These are phyloP conservation scores for Immersiporthe knoxdaviesiana DNA, from an alignment of 2,329 filamentous ascomycete genomes.

Conservation along the genomic window DNA sequence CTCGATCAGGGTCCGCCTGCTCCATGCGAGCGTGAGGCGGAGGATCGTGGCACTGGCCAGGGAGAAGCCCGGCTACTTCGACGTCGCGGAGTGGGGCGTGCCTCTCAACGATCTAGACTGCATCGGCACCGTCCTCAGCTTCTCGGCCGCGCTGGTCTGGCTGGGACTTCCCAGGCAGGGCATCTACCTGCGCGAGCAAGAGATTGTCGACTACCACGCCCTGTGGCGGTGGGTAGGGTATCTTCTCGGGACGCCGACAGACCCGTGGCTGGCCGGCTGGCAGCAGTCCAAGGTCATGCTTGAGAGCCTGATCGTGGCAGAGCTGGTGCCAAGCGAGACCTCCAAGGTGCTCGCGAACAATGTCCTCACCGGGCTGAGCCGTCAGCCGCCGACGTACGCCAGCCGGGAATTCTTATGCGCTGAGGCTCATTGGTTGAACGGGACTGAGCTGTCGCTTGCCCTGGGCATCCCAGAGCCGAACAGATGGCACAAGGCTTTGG, in stretches of 20 bases:
- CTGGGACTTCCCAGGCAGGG: slow-evolving; percentile 73
- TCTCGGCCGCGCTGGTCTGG: slow-evolving; percentile 70
- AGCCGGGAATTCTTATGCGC: slow-evolving; percentile 70
- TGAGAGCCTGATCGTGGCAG: slow-evolving; percentile 68
- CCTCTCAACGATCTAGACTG: slow-evolving; percentile 78
- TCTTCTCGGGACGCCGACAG: slow-evolving; percentile 69
- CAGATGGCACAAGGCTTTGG: slow-evolving; percentile 61
- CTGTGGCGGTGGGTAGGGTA: slow-evolving; percentile 77
- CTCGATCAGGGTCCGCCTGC: slow-evolving; percentile 68
- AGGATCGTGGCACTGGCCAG: slow-evolving; percentile 64
- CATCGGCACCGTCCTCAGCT: slow-evolving; percentile 71
- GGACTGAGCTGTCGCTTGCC: slow-evolving; percentile 61
- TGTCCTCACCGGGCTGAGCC: slow-evolving; percentile 70
- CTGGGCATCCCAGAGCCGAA: slow-evolving; percentile 62
- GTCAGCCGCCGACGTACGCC: slow-evolving; percentile 66
- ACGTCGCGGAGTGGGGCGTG: slow-evolving; percentile 60
- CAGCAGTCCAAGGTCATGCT: slow-evolving; percentile 62
- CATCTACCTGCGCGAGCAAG: slow-evolving; percentile 63
- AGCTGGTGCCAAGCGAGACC: slow-evolving; percentile 67
- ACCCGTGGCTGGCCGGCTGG: slow-evolving; percentile 57
- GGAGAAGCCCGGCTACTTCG: slow-evolving; percentile 64
- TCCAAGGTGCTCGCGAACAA: slow-evolving; percentile 72
- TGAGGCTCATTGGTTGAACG: slow-evolving; percentile 71
- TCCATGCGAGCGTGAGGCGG: slow-evolving; percentile 69
- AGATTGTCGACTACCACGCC: slow-evolving; percentile 71